Evolutionary conservation across 768 basidiomycete species (phyloP), one percentile per base, ranked within the genome.

Genomic region (Boletellus ananiceps): DNA sequence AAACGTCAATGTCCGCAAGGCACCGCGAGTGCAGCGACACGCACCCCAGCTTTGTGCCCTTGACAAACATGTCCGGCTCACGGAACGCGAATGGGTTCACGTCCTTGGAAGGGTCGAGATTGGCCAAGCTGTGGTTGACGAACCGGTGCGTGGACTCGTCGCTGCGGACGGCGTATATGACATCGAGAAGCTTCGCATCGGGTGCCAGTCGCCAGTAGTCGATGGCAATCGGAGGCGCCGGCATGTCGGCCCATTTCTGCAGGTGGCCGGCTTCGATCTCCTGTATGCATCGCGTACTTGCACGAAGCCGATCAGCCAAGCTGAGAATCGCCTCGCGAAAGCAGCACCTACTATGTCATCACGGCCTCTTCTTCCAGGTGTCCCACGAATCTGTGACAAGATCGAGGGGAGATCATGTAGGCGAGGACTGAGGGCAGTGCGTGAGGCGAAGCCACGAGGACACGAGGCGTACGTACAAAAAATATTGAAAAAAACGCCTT

Each of bases 361-460:
- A 94, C 90, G 11, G 96, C 95, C 65, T 99, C 94, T 72, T 99
- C 96, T 60, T 99, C 96, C 11, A 95, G 75, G 61, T 88, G 73
- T 34, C 84, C 93, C 41, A 97, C 94, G 63, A 96, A 96, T 34
- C 94, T 88, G 69, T 95, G 94, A 60, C 86, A 88, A 15, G 78
- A 76, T 50, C 73, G 74, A 8, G 86, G 86, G 2, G 86, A 87
- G 37, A 92, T 57, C 44, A 95, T 61, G 66, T 96, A 95, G 6
- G 82, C 77, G 27, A 90, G 52, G 72, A 90, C 87, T 90, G 45
- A 13, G 12, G 40, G 45, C 49, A 43, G 49, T 53, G 52, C 52
- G 46, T 57, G 47, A 53, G 48, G 49, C 55, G 48, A 52, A 32
- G 43, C 49, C 37, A 43, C 21, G 25, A 51, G 46, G 35, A 46